Evolutionary conservation across 139 green algal genomes (phyloP).

Genomic region (Ettlia oleoabundans): DNA sequence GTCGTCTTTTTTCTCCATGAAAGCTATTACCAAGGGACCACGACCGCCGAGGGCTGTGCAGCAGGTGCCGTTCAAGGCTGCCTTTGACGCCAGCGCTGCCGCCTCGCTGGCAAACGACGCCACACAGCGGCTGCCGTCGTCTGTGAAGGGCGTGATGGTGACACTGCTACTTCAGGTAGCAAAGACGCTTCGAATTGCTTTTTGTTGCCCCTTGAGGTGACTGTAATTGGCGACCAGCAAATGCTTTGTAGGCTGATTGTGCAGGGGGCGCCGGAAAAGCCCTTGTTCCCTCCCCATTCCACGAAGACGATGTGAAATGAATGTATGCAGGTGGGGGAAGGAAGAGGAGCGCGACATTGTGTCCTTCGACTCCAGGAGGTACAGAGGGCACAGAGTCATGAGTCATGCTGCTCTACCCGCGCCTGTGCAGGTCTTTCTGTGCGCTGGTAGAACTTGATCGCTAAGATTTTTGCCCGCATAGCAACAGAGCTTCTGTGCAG

Average conservation of each 20-base stretch:
- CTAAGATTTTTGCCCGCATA: no score
- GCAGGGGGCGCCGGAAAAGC: background rate
- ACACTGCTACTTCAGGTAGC: background rate
- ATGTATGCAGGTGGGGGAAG: no score
- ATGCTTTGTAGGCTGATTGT: slow-evolving; percentile 43
- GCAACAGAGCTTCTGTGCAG: no score
- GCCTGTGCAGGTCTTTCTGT: no score
- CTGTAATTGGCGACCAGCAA: slow-evolving; percentile 69
- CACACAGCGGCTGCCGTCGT: slow-evolving; percentile 27
- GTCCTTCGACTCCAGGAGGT: no score
- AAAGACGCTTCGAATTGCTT: background rate
- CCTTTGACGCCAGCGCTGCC: slow-evolving; percentile 40
- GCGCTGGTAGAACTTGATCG: no score
- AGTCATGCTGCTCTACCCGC: no score
- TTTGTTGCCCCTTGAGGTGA: background rate
- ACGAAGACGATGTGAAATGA: no score
- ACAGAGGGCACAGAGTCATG: no score
- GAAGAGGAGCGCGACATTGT: no score
- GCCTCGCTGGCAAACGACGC: slow-evolving; percentile 34
- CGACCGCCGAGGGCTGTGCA: slow-evolving; percentile 8
- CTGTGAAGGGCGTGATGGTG: background rate
- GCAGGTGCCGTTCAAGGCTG: slow-evolving; percentile 31
- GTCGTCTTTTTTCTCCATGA: background rate
- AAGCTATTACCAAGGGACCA: slow-evolving; percentile 47
- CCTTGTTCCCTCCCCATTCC: background rate